A percentile compares a stretch with the other conserved stretches of the same genome.
These are phyloP conservation scores for Magnaporthiopsis incrustans DNA, from an alignment of 2,329 filamentous ascomycete genomes.

Conservation along the genomic window DNA sequence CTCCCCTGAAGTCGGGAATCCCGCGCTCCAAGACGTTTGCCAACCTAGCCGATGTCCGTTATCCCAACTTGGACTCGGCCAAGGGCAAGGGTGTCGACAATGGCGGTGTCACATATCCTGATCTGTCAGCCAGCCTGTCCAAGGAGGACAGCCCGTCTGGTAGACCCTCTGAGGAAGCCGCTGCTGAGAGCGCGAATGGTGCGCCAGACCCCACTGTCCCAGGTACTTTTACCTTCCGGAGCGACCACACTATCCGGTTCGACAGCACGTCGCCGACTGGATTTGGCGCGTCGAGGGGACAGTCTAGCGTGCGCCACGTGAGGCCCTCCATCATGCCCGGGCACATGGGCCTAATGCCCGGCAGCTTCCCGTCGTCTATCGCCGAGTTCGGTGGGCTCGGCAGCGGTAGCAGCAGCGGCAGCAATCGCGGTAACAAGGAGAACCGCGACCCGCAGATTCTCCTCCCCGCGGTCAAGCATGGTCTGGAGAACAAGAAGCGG, in stretches of 20 bases:
- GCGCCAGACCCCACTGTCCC: slow-evolving; percentile 33
- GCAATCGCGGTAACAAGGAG: slow-evolving; percentile 42
- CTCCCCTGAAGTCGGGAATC: slow-evolving; percentile 43
- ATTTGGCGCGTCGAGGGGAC: slow-evolving; percentile 51
- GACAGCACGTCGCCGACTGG: slow-evolving; percentile 36
- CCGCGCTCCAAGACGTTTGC: slow-evolving; percentile 32
- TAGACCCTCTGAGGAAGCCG: slow-evolving; percentile 10
- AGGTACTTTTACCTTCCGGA: slow-evolving; percentile 57
- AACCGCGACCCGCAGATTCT: slow-evolving; percentile 33
- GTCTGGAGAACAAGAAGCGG: slow-evolving; percentile 59
- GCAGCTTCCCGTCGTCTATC: slow-evolving; percentile 38
- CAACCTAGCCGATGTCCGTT: slow-evolving; percentile 20
- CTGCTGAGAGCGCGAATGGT: slow-evolving; percentile 12
- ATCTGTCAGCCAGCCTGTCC: slow-evolving; percentile 30
- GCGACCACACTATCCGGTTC: slow-evolving; percentile 56
- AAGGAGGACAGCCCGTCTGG: background rate
- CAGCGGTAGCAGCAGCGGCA: slow-evolving; percentile 9
- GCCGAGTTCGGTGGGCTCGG: slow-evolving; percentile 12
- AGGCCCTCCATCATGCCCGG: slow-evolving; percentile 39
- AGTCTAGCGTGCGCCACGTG: slow-evolving; percentile 53
- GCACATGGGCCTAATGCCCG: slow-evolving; percentile 37
- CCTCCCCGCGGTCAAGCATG: slow-evolving; percentile 47
- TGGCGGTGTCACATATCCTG: slow-evolving; percentile 41
- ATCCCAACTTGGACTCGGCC: slow-evolving; percentile 24
- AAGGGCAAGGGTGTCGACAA: slow-evolving; percentile 18